Percentiles rank a stretch among this genome's conserved stretches.
These are phyloP conservation scores for Pyrenochaeta sp. DNA, from an alignment of 2,329 filamentous ascomycete species.

Conservation along the genomic window DNA sequence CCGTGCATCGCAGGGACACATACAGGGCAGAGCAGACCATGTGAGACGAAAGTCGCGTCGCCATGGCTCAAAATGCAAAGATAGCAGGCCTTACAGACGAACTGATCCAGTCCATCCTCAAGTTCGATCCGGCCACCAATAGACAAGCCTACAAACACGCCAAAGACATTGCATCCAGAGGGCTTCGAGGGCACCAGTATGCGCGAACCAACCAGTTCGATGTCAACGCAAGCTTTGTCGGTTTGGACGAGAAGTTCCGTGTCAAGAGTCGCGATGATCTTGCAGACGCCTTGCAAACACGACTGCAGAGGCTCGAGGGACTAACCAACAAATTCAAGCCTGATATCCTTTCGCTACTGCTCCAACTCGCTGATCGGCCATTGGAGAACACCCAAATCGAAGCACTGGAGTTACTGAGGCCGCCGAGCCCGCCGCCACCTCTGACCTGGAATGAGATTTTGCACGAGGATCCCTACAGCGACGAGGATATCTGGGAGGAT, in stretches of 20 bases:
- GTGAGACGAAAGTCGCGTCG: conserved; percentile 11
- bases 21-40: background rate
- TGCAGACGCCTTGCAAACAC: conserved; percentile 71
- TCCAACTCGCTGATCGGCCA: conserved; percentile 84
- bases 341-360: conserved; percentile 78
- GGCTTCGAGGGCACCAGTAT: conserved; percentile 53
- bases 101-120: conserved; percentile 71
- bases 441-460: conserved; percentile 84
- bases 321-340: conserved; percentile 73
- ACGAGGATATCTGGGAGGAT: conserved; percentile 74
- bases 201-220: conserved; percentile 60
- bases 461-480: conserved; percentile 75
- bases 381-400: conserved; percentile 72
- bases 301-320: conserved; percentile 67
- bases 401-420: conserved; percentile 66
- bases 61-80: conserved; percentile 76
- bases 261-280: conserved; percentile 81
- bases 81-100: conserved; percentile 73
- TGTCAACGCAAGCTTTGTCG: conserved; percentile 51
- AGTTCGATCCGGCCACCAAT: conserved; percentile 51
- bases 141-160: conserved; percentile 47
- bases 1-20: conserved; percentile 2
- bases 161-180: conserved; percentile 50
- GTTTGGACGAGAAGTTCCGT: conserved; percentile 84
- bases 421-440: conserved; percentile 55